Evolutionary conservation across 805 yeast species (phyloP), one percentile per base, ranked within the genome.

Genomic region (Yarrowia keelungensis): DNA sequence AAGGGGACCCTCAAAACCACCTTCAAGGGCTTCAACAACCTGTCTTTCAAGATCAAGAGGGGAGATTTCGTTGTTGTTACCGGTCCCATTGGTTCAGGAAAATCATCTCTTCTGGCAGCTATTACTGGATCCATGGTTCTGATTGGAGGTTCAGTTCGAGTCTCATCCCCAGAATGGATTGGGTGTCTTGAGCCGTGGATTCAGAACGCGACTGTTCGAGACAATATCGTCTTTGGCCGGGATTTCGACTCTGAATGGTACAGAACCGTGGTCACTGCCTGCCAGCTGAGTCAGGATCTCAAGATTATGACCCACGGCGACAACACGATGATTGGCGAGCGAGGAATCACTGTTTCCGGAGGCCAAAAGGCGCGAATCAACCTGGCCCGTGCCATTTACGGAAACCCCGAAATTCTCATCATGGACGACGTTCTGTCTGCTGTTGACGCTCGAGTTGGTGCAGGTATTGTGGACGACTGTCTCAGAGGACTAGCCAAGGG

Each of bases 281-380:
- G 97, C 76, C 86, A 90, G 0, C 79, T 91, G 69, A 83, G 82
- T 53, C 82, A 84, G 42, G 97, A 91, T 78, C 80, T 91, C 71
- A 84, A 85, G 14, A 82, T 84, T 43, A 80, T 92, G 43, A 88
- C 89, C 5, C 91, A 87, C 46, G 92, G 95, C 38, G 97, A 91
- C 74, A 75, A 76, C 70, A 89, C 94, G 0, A 97, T 92, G 78
- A 89, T 91, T 72, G 97, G 97, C 69, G 97, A 91, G 76, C 84
- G 93, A 71, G 97, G 97, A 73, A 89, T 92, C 69, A 92, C 95
- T 0, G 79, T 91, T 54, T 89, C 95, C 10, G 97, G 97, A 65
- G 97, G 97, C 62, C 97, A 91, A 76, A 92, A 91, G 80, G 95
- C 97, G 0, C 85, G 97, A 76, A 87, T 91, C 71, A 87, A 87